phyloP scores from a whole-genome alignment of 2,329 filamentous ascomycete species.

The Zasmidium angulare region DNA sequence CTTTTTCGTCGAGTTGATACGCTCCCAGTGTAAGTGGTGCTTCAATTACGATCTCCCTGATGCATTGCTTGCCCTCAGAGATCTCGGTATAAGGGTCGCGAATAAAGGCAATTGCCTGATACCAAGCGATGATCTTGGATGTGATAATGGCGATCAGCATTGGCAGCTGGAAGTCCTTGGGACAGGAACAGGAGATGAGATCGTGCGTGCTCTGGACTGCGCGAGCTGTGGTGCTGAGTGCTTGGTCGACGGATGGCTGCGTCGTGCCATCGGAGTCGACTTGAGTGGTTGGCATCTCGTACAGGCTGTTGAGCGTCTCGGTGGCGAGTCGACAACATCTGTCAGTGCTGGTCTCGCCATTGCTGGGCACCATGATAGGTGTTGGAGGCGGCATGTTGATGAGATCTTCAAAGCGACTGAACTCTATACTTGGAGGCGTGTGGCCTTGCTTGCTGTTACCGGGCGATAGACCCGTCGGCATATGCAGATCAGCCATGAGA shows the following conservation, averaged over 20 bases:
- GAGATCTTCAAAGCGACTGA: slow-evolving; percentile 4
- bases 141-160: slow-evolving; percentile 14
- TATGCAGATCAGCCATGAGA: slow-evolving; percentile 3
- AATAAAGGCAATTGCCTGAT: slow-evolving; percentile 17
- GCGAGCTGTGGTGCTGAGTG: slow-evolving; percentile 12
- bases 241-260: slow-evolving; percentile 18
- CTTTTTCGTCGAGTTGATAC: slow-evolving; percentile 16
- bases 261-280: slow-evolving; percentile 9
- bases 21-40: slow-evolving; percentile 13
- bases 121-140: slow-evolving; percentile 21
- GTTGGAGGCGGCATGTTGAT: slow-evolving; percentile 8
- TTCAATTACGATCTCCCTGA: slow-evolving; percentile 17
- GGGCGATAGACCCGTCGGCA: not conserved
- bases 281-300: slow-evolving; percentile 17
- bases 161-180: slow-evolving; percentile 19
- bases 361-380: not conserved
- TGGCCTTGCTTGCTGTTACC: not conserved
- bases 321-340: slow-evolving; percentile 17
- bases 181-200: slow-evolving; percentile 17
- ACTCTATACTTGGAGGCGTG: not conserved
- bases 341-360: slow-evolving; percentile 1
- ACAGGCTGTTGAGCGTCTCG: slow-evolving; percentile 16
- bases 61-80: slow-evolving; percentile 1
- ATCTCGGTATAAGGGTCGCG: slow-evolving; percentile 10
- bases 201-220: slow-evolving; percentile 18